Evolutionary conservation across 371 early-diverging fungal genomes (phyloP).

Genomic region (Enterospora canceri): DNA sequence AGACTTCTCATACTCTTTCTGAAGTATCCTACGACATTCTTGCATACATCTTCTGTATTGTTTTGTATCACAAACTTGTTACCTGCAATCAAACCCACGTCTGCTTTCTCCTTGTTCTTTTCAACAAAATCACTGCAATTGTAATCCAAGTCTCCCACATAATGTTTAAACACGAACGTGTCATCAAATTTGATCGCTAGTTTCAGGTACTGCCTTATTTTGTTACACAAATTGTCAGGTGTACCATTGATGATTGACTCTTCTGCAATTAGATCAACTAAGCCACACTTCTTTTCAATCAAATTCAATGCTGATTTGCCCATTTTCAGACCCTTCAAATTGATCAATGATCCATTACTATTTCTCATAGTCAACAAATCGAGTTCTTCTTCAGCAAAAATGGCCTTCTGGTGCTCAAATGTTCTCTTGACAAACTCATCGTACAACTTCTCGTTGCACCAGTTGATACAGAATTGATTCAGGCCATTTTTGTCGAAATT

Average conservation of each 20-base stretch:
- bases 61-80: constrained; percentile 16
- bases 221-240: constrained; percentile 35
- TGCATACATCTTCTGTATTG: neutral
- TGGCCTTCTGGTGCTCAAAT: constrained; percentile 69
- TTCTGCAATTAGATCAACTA: constrained; percentile 55
- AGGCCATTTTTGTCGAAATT: constrained; percentile 57
- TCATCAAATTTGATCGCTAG: constrained; percentile 16
- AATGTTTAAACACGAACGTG: constrained; percentile 71
- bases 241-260: constrained; percentile 50
- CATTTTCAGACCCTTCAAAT: neutral
- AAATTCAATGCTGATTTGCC: constrained; percentile 13
- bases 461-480: constrained; percentile 60
- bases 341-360: neutral
- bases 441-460: constrained; percentile 62
- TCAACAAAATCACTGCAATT: constrained; percentile 83
- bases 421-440: constrained; percentile 70
- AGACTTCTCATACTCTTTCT: constrained; percentile 63
- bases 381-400: constrained; percentile 61
- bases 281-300: constrained; percentile 52
- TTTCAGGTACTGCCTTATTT: constrained; percentile 38
- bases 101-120: constrained; percentile 76
- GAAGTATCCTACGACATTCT: constrained; percentile 68
- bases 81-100: constrained; percentile 1
- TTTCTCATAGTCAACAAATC: neutral
- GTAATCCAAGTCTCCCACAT: constrained; percentile 83